Conservation (phyloP, 1,139 yeast species). For the Trichomonascaceae sp. region DNA sequence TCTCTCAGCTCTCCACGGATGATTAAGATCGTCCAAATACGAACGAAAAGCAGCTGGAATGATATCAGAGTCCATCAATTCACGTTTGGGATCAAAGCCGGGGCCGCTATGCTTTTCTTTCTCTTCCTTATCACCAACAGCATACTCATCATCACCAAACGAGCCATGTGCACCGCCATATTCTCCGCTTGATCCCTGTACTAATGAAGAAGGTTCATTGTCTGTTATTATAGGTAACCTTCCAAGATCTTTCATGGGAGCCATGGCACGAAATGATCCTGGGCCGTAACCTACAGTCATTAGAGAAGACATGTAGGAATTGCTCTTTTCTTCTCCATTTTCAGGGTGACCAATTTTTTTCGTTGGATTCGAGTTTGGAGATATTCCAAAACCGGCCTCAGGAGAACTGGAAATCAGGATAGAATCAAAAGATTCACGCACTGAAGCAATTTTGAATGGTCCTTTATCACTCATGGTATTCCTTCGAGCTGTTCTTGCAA, state of each 20-base stretch:
- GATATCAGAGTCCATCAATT: background rate
- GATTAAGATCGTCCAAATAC: slow-evolving; percentile 31
- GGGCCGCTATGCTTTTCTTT: background rate
- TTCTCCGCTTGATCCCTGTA: background rate
- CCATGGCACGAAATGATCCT: background rate
- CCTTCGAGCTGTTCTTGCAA: background rate
- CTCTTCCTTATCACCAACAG: background rate
- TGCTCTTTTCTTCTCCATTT: background rate
- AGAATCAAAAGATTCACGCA: background rate
- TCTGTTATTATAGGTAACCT: background rate
- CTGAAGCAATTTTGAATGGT: background rate
- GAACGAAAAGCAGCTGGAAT: background rate
- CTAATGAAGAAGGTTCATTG: background rate
- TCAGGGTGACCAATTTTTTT: background rate
- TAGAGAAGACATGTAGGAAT: background rate
- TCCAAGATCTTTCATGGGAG: background rate
- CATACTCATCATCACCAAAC: background rate
- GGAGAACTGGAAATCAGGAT: background rate
- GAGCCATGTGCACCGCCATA: background rate
- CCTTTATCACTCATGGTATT: background rate
- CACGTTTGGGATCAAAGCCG: background rate
- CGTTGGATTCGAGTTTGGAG: background rate
- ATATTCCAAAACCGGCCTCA: background rate
- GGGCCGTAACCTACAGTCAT: background rate
- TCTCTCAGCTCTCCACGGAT: slow-evolving; percentile 45